A percentile compares a stretch with the other conserved stretches of the same genome.
These are phyloP conservation scores for Basipetospora chlamydospora DNA, from an alignment of 2,329 filamentous ascomycete genomes.

Conservation along the genomic window DNA sequence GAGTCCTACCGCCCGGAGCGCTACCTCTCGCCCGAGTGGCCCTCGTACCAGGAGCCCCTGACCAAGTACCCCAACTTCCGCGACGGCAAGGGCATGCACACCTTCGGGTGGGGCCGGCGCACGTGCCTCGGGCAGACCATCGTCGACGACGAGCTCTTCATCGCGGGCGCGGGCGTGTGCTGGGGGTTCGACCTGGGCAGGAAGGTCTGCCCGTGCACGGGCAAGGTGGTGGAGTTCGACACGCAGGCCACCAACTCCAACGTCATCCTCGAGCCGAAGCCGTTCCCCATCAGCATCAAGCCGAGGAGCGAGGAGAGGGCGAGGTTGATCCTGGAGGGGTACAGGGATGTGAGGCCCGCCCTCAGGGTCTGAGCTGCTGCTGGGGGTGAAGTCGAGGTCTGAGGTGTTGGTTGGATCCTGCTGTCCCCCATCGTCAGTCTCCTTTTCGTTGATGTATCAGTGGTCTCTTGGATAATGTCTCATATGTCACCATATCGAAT, in stretches of 20 bases:
- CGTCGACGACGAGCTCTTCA: slow-evolving; percentile 43
- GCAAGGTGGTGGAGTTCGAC: slow-evolving; percentile 27
- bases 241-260: slow-evolving; percentile 35
- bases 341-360: slow-evolving; percentile 17
- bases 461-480: too few relatives aligned
- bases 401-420: too few relatives aligned
- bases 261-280: slow-evolving; percentile 35
- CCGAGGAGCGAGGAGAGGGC: slow-evolving; percentile 25
- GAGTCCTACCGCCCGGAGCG: slow-evolving; percentile 47
- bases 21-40: slow-evolving; percentile 47
- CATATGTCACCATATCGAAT: too few relatives aligned
- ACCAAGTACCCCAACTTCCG: slow-evolving; percentile 48
- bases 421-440: too few relatives aligned
- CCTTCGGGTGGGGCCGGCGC: slow-evolving; percentile 50
- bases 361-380: slow-evolving; percentile 14
- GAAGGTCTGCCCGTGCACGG: slow-evolving; percentile 26
- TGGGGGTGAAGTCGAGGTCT: too few relatives aligned
- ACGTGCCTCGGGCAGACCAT: slow-evolving; percentile 48
- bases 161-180: slow-evolving; percentile 29
- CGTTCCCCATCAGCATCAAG: slow-evolving; percentile 30
- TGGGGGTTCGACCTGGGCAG: slow-evolving; percentile 32
- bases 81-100: slow-evolving; percentile 41
- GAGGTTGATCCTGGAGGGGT: slow-evolving; percentile 21
- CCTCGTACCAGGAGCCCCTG: slow-evolving; percentile 51
- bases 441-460: too few relatives aligned